phyloP scores from a whole-genome alignment of 177 flowering plant genomes.

The Vitis hybrid region DNA sequence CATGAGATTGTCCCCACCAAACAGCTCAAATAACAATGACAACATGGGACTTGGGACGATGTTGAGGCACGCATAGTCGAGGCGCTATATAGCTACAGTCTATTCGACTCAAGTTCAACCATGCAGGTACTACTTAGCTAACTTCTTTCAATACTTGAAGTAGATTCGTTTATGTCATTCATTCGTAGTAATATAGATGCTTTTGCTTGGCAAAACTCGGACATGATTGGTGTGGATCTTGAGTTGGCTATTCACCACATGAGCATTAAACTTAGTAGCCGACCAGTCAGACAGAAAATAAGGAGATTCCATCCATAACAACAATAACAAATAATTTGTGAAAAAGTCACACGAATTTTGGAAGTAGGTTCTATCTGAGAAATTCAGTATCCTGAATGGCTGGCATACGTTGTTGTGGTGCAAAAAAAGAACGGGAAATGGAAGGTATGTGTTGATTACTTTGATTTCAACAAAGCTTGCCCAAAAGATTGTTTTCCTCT shows the following conservation, averaged over 20 bases:
- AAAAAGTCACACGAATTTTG: background rate
- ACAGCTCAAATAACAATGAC: no score
- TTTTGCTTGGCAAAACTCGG: background rate
- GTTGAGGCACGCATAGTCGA: no score
- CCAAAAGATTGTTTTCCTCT: background rate
- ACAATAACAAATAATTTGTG: background rate
- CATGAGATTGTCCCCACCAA: no score
- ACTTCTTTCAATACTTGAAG: no score
- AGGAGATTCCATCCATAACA: background rate
- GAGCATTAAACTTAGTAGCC: background rate
- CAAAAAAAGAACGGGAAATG: background rate
- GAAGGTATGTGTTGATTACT: background rate
- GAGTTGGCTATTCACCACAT: background rate
- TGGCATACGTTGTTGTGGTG: background rate
- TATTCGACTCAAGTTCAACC: no score
- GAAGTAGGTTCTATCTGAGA: background rate
- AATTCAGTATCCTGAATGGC: background rate
- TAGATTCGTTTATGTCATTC: background rate
- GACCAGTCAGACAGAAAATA: background rate
- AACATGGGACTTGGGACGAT: no score
- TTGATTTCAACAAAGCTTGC: background rate
- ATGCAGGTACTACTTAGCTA: no score
- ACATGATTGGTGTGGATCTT: no score
- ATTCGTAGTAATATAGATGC: no score
- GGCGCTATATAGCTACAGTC: no score